Conservation (phyloP, 1,139 yeast species). For the Nadsonia commutata region DNA sequence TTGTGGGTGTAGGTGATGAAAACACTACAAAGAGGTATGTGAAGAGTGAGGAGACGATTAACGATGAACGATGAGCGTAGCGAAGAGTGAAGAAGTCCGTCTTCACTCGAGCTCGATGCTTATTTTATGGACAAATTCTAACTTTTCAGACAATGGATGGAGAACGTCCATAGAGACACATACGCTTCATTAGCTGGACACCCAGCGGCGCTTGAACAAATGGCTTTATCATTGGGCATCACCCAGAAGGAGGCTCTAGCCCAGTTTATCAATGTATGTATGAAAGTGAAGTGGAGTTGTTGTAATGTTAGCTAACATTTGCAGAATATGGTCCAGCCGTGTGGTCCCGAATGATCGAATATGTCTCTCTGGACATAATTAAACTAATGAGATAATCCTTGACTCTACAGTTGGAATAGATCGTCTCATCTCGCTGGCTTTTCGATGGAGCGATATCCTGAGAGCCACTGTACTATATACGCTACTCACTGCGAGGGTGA, state of each 20-base stretch:
- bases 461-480: too few species aligned
- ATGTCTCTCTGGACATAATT: too few species aligned
- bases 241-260: slow-evolving; percentile 36
- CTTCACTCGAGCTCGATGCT: too few species aligned
- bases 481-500: too few species aligned
- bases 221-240: slow-evolving; percentile 47
- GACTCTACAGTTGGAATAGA: too few species aligned
- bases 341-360: slow-evolving; percentile 15
- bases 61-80: too few species aligned
- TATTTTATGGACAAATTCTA: too few species aligned
- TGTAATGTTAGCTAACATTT: background rate
- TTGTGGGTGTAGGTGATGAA: slow-evolving; percentile 58
- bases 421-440: too few species aligned
- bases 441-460: too few species aligned
- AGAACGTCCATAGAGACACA: slow-evolving; percentile 60
- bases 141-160: slow-evolving; percentile 34
- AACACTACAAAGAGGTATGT: slow-evolving; percentile 40
- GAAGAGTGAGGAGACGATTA: too few species aligned
- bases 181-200: slow-evolving; percentile 60
- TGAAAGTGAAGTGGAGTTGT: background rate
- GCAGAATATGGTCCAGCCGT: slow-evolving; percentile 38
- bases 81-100: too few species aligned
- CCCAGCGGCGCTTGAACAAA: slow-evolving; percentile 46
- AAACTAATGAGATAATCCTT: too few species aligned
- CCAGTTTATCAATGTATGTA: slow-evolving; percentile 34